phyloP scores from a whole-genome alignment of 768 basidiomycete genomes.

The Gymnopilus junonius region DNA sequence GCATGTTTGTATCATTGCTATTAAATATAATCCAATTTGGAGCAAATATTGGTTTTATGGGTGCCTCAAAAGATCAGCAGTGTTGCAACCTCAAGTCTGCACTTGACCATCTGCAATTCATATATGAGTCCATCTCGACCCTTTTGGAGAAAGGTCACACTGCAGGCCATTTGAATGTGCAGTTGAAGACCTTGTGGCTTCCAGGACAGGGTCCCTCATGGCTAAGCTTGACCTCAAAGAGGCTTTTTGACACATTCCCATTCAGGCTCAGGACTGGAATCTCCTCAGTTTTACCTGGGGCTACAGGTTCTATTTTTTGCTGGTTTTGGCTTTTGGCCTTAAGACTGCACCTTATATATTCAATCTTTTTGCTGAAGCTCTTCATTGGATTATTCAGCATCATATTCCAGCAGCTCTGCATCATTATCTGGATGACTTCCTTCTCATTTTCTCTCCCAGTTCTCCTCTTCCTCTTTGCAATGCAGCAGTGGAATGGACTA shows the following conservation, averaged over 20 bases:
- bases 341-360: slow-evolving; percentile 42
- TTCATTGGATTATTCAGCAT: slow-evolving; percentile 43
- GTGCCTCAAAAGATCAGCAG: slow-evolving; percentile 4
- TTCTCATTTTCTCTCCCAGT: slow-evolving; percentile 25
- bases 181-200: slow-evolving; percentile 23
- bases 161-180: slow-evolving; percentile 29
- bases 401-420: slow-evolving; percentile 34
- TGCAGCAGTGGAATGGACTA: slow-evolving; percentile 26
- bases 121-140: background rate
- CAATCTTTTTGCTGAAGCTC: slow-evolving; percentile 42
- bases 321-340: slow-evolving; percentile 38
- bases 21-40: slow-evolving; percentile 31
- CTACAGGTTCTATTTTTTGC: slow-evolving; percentile 28
- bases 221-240: slow-evolving; percentile 40
- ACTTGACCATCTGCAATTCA: slow-evolving; percentile 7
- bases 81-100: slow-evolving; percentile 33
- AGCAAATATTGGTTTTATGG: slow-evolving; percentile 30
- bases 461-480: background rate
- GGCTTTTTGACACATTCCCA: slow-evolving; percentile 41
- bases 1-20: slow-evolving; percentile 25
- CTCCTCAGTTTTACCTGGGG: slow-evolving; percentile 38
- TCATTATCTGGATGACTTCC: slow-evolving; percentile 43
- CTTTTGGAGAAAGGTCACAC: slow-evolving; percentile 7
- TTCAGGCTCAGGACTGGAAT: slow-evolving; percentile 33
- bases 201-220: slow-evolving; percentile 32